Base-by-base conservation (phyloP, 2,329 filamentous ascomycete species). In the Hypomyces perniciosus region DNA sequence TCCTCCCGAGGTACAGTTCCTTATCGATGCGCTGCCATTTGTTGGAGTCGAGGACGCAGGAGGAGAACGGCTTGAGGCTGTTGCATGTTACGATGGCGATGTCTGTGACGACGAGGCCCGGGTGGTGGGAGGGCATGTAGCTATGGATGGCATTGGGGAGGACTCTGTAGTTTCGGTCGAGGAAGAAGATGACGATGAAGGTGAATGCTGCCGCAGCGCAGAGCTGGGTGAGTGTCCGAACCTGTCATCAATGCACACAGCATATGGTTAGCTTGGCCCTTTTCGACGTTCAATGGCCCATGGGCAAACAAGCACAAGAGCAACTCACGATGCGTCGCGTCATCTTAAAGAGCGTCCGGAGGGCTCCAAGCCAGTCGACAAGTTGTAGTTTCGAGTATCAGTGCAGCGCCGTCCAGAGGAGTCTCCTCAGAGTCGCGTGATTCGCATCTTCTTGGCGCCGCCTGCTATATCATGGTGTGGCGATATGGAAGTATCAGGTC, bases 101-200 rank as follows among this genome's bases (percentile, higher is more conserved):
- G 70, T 96, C 91, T 64, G 89, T 95, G 61, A 96, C 82, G 62
- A 95, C 84, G 53, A 86, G 79, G 56, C 90, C 90, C 40, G 88
- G 81, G 64, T 95, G 88, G 69, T 96, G 90, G 55, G 84, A 81
- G 28, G 91, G 91, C 62, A 95, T 83, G 68, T 92, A 88, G 66
- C 83, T 86, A 75, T 96, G 91, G 59, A 96, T 86, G 54, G 86
- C 81, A 62, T 84, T 83, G 39, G 91, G 91, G 34, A 96, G 82
- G 53, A 96, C 86, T 59, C 88, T 81, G 73, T 93, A 95, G 66
- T 86, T 88, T 64, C 85, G 88, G 72, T 96, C 91, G 73, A 96
- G 84, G 67, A 95, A 79, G 68, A 92, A 83, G 58, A 90, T 70
- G 61, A 92, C 70, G 61, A 91, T 65, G 59, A 92, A 74, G 59